A percentile compares a stretch with the other conserved stretches of the same genome.
Conservation (phyloP, 176 grass and related monocot genomes). For the Rhynchospora pubera region DNA sequence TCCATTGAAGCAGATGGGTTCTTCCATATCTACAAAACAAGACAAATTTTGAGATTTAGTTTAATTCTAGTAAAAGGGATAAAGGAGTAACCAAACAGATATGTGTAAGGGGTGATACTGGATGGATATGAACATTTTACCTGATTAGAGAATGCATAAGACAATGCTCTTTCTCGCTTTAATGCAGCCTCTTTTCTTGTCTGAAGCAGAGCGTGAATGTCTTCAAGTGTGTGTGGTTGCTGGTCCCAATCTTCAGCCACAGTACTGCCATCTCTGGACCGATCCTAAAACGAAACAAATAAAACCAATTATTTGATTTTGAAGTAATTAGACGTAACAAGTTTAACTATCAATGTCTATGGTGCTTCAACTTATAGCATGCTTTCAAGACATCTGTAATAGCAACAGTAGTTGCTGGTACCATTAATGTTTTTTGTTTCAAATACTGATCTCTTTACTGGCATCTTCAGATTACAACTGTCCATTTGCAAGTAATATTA, state of each 20-base stretch:
- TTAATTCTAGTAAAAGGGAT: background rate
- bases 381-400: background rate
- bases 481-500: too few species aligned
- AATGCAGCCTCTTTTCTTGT: slow-evolving; percentile 69
- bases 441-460: background rate
- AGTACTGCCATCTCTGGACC: slow-evolving; percentile 79
- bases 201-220: slow-evolving; percentile 88
- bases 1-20: slow-evolving; percentile 47
- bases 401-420: background rate
- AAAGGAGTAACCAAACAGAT: background rate
- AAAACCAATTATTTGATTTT: background rate
- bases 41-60: background rate
- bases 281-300: slow-evolving; percentile 25
- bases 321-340: background rate
- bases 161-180: slow-evolving; percentile 81
- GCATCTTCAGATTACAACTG: background rate
- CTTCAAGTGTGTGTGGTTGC: slow-evolving; percentile 68
- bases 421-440: background rate
- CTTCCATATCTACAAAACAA: slow-evolving; percentile 47
- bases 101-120: background rate
- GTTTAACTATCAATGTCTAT: background rate
- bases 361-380: background rate
- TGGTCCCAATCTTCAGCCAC: slow-evolving; percentile 91
- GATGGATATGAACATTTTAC: slow-evolving; percentile 14
- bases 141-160: slow-evolving; percentile 84